These are phyloP conservation scores for Fraxinus angustifolia DNA, from an alignment of 305 asterid species.

Conservation along the genomic window DNA sequence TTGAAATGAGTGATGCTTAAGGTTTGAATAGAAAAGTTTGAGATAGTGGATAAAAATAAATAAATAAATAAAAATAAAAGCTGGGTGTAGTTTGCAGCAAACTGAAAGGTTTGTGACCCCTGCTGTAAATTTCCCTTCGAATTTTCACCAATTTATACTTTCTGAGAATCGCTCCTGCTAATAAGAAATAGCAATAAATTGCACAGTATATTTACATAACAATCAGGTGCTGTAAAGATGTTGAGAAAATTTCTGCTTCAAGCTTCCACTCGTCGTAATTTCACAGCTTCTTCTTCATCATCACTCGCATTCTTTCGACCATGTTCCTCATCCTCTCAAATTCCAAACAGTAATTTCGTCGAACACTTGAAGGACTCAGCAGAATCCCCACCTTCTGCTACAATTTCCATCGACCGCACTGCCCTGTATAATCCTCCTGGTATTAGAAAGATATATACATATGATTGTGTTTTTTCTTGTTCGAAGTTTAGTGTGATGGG, in stretches of 20 bases:
- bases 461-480: background rate
- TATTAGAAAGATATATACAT: conserved; percentile 7
- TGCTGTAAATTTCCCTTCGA: no score
- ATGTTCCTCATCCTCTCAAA: conserved; percentile 22
- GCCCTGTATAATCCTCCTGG: conserved; percentile 61
- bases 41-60: no score
- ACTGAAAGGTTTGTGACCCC: no score
- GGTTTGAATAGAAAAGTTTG: no score
- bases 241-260: conserved; percentile 35
- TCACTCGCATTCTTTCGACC: conserved; percentile 19
- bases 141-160: no score
- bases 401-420: conserved; percentile 84
- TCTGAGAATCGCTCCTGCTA: background rate
- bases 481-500: background rate
- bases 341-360: conserved; percentile 42
- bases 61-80: no score
- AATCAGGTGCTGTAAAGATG: conserved; percentile 27
- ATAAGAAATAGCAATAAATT: background rate
- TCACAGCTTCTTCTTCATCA: conserved; percentile 18
- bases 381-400: conserved; percentile 35
- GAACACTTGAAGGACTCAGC: conserved; percentile 53
- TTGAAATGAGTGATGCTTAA: no score
- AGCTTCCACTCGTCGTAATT: conserved; percentile 36
- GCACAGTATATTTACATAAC: background rate
- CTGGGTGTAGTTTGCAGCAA: no score